phyloP scores from a whole-genome alignment of 495 filamentous ascomycete genomes.

The Aspergillus cavernicola region DNA sequence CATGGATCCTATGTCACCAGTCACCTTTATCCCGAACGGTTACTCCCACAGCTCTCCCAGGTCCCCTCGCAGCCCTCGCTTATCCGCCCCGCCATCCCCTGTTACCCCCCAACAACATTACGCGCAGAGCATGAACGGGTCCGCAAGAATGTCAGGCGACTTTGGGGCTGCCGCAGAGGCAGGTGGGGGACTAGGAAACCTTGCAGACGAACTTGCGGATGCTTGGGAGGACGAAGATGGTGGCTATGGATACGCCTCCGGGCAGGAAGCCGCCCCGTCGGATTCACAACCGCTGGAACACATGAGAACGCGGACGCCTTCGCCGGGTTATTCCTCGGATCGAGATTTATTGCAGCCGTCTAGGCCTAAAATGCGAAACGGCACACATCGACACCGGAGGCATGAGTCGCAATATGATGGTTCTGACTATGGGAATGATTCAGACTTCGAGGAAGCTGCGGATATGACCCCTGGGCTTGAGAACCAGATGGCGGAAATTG shows the following conservation, averaged over 20 bases:
- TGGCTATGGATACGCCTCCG: slow-evolving; percentile 40
- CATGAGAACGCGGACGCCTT: slow-evolving; percentile 27
- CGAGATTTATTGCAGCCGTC: slow-evolving; percentile 26
- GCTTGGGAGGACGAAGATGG: slow-evolving; percentile 61
- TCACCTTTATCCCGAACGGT: slow-evolving; percentile 31
- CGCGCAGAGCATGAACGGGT: slow-evolving; percentile 49
- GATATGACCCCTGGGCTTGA: slow-evolving; percentile 72
- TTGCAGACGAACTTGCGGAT: slow-evolving; percentile 72
- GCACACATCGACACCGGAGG: slow-evolving; percentile 39
- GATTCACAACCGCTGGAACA: slow-evolving; percentile 32
- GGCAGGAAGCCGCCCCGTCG: slow-evolving; percentile 31
- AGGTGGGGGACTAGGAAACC: slow-evolving; percentile 67
- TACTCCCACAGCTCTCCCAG: slow-evolving; percentile 38
- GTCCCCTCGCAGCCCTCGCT: slow-evolving; percentile 42
- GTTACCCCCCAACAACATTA: slow-evolving; percentile 53
- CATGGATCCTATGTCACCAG: slow-evolving; percentile 46
- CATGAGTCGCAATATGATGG: slow-evolving; percentile 53
- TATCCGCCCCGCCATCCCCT: slow-evolving; percentile 59
- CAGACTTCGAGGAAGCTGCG: slow-evolving; percentile 63
- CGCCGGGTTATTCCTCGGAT: slow-evolving; percentile 27
- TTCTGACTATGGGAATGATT: slow-evolving; percentile 61
- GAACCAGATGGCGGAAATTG: slow-evolving; percentile 71
- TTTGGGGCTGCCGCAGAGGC: slow-evolving; percentile 36
- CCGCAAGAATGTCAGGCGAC: slow-evolving; percentile 41
- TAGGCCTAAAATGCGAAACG: slow-evolving; percentile 28